A percentile compares a stretch with the other conserved stretches of the same genome.
Evolutionary conservation across 2,329 filamentous ascomycete species (phyloP).

Genomic region (Gremmenia infestans): DNA sequence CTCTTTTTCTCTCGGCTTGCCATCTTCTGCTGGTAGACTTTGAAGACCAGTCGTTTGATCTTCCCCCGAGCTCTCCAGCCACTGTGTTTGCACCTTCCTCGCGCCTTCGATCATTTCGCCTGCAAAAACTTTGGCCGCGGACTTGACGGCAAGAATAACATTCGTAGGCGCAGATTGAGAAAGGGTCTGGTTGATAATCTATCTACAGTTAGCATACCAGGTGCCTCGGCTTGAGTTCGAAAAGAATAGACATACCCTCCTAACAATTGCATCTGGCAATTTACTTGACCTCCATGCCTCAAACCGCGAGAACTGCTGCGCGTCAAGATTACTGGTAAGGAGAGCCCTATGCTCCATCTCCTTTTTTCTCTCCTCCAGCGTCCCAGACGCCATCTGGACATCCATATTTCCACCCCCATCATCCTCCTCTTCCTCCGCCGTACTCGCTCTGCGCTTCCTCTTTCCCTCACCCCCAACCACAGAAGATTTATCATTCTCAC

Average conservation of each 20-base stretch:
- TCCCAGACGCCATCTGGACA: slow-evolving; percentile 54
- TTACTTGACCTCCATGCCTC: slow-evolving; percentile 67
- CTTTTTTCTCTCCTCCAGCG: slow-evolving; percentile 63
- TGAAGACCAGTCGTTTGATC: slow-evolving; percentile 49
- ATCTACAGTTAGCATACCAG: background rate
- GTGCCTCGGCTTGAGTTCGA: background rate
- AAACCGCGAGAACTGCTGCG: slow-evolving; percentile 64
- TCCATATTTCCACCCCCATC: slow-evolving; percentile 48
- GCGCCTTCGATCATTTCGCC: slow-evolving; percentile 72
- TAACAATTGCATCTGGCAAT: slow-evolving; percentile 62
- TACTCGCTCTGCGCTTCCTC: slow-evolving; percentile 37
- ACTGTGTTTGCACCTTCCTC: slow-evolving; percentile 66
- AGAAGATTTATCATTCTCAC: slow-evolving; percentile 47
- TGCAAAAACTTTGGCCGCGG: slow-evolving; percentile 71
- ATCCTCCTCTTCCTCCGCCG: slow-evolving; percentile 45
- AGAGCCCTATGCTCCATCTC: slow-evolving; percentile 53
- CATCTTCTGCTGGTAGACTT: slow-evolving; percentile 35
- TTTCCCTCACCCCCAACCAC: slow-evolving; percentile 39
- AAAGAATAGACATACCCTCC: slow-evolving; percentile 46
- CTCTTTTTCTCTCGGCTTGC: slow-evolving; percentile 30
- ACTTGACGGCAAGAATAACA: slow-evolving; percentile 70
- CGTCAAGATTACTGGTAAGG: slow-evolving; percentile 59
- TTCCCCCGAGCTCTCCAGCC: slow-evolving; percentile 55
- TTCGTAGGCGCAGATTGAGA: slow-evolving; percentile 71
- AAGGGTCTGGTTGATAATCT: slow-evolving; percentile 75